phyloP scores from a whole-genome alignment of 2,329 filamentous ascomycete genomes.

The Exophiala viscosa region DNA sequence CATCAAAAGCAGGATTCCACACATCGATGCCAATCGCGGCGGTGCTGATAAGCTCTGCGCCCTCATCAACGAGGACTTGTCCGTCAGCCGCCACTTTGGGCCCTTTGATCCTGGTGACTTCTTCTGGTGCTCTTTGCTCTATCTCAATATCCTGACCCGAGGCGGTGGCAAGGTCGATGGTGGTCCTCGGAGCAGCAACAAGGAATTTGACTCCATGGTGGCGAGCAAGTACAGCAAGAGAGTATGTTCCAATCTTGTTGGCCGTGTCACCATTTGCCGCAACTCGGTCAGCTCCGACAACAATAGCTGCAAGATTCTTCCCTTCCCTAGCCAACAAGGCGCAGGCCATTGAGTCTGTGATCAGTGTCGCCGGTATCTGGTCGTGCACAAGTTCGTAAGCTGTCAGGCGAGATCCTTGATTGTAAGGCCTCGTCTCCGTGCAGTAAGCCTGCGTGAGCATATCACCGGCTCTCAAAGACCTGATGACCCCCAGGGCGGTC shows the following conservation, averaged over 20 bases:
- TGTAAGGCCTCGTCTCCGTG: slow-evolving; percentile 95
- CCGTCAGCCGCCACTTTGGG: slow-evolving; percentile 64
- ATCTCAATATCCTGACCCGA: slow-evolving; percentile 80
- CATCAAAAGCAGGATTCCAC: slow-evolving; percentile 97
- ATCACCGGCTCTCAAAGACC: slow-evolving; percentile 65
- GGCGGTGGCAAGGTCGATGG: slow-evolving; percentile 78
- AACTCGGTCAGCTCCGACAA: slow-evolving; percentile 92
- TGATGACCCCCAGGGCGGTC: slow-evolving; percentile 89
- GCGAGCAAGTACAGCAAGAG: slow-evolving; percentile 81
- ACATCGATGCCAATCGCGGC: slow-evolving; percentile 73
- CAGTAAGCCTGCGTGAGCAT: slow-evolving; percentile 82
- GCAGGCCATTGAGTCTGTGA: slow-evolving; percentile 96
- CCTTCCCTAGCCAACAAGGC: slow-evolving; percentile 64
- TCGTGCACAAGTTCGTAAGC: slow-evolving; percentile 97
- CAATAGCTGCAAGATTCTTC: slow-evolving; percentile 74
- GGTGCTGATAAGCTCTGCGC: slow-evolving; percentile 70
- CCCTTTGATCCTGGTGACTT: slow-evolving; percentile 81
- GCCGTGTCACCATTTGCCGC: slow-evolving; percentile 96
- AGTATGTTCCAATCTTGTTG: slow-evolving; percentile 97
- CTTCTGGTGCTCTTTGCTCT: slow-evolving; percentile 75
- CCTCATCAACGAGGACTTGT: slow-evolving; percentile 54
- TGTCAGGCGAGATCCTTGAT: slow-evolving; percentile 91
- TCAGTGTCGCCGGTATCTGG: slow-evolving; percentile 80
- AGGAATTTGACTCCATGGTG: slow-evolving; percentile 90
- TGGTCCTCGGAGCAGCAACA: slow-evolving; percentile 90